Evolutionary conservation across 1,284 basidiomycete genomes (phyloP).

Genomic region (Rhodotorula sp.): DNA sequence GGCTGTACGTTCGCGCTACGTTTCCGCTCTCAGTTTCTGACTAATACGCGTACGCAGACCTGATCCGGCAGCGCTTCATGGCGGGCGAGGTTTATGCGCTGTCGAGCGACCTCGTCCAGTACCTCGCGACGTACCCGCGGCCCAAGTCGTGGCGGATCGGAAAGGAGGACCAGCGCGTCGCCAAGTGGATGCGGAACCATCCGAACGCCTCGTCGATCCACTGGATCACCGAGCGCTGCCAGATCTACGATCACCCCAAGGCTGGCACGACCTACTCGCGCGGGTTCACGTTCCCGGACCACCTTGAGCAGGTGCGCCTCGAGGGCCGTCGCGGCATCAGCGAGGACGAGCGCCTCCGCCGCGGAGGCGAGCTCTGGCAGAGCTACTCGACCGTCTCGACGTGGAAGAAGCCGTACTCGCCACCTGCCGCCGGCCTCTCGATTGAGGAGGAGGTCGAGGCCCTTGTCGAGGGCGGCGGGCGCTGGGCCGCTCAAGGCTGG

Average conservation of each 20-base stretch:
- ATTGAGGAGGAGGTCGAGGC: constrained; percentile 81
- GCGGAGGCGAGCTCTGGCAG: constrained; percentile 45
- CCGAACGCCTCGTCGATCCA: constrained; percentile 76
- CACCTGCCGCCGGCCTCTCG: constrained; percentile 68
- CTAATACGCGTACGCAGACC: constrained; percentile 55
- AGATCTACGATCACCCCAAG: constrained; percentile 97
- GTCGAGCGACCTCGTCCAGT: constrained; percentile 86
- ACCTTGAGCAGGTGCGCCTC: constrained; percentile 67
- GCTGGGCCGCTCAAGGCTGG: constrained; percentile 58
- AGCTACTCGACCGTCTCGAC: constrained; percentile 78
- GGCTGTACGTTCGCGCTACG: constrained; percentile 64
- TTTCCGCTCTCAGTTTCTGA: neutral
- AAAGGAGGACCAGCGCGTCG: constrained; percentile 90
- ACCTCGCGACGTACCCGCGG: constrained; percentile 72
- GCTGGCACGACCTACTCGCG: constrained; percentile 87
- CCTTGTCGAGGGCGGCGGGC: constrained; percentile 75
- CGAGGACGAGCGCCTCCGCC: constrained; percentile 47
- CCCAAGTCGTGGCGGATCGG: constrained; percentile 72
- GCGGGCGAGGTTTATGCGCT: constrained; percentile 92
- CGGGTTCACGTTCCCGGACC: constrained; percentile 94
- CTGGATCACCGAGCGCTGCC: constrained; percentile 90
- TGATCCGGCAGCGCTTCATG: constrained; percentile 94
- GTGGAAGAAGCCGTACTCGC: constrained; percentile 77
- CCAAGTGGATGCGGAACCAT: constrained; percentile 89
- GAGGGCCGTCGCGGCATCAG: constrained; percentile 51